Evolutionary conservation across 495 filamentous ascomycete species (phyloP).

Genomic region (Penicillium herquei): DNA sequence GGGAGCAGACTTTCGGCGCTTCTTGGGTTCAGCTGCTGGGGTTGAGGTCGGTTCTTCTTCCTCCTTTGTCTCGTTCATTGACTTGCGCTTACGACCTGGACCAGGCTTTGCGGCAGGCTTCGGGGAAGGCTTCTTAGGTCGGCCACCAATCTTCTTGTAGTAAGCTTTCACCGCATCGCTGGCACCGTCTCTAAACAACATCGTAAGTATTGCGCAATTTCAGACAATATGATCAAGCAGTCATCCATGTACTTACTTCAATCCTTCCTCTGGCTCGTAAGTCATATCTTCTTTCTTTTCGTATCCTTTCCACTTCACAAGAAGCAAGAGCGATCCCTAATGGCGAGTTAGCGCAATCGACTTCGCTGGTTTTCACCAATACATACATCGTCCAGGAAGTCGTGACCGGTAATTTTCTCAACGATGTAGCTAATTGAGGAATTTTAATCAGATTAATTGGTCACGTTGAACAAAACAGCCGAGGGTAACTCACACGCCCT

Average conservation of each 20-base stretch:
- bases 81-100: constrained; percentile 39
- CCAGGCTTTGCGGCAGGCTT: constrained; percentile 13
- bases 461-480: neutral
- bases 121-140: constrained; percentile 35
- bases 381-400: constrained; percentile 36
- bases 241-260: constrained; percentile 37
- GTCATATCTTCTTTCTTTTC: constrained; percentile 54
- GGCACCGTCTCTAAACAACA: constrained; percentile 45
- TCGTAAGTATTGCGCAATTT: neutral
- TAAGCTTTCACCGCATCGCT: constrained; percentile 55
- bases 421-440: constrained; percentile 52
- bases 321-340: constrained; percentile 43
- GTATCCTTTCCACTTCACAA: constrained; percentile 67
- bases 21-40: constrained; percentile 24
- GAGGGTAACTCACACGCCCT: constrained; percentile 33
- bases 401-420: constrained; percentile 55
- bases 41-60: constrained; percentile 8
- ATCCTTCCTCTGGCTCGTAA: constrained; percentile 59
- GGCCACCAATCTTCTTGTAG: constrained; percentile 55
- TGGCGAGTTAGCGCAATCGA: constrained; percentile 14
- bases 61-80: constrained; percentile 31
- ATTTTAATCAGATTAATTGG: constrained; percentile 27
- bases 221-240: neutral
- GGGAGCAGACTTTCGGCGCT: constrained; percentile 22
- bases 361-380: neutral